Evolutionary conservation across 75 land plant genomes (phyloP), one percentile per base, ranked within the genome.

Genomic region (Picea glauca): DNA sequence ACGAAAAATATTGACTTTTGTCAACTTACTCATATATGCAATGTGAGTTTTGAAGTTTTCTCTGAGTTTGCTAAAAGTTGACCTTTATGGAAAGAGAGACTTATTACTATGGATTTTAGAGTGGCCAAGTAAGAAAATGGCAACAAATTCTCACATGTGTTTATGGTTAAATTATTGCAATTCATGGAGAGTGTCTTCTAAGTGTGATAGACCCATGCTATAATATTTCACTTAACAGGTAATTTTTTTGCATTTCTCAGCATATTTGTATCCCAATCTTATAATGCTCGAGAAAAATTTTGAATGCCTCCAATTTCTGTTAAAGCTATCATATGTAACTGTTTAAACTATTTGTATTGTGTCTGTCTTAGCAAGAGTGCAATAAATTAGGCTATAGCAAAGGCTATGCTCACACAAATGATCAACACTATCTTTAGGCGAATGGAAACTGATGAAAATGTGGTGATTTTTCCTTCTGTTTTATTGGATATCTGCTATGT

Each of bases 381-480:
- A 30, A 79, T 94, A 72, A 96, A 96, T 80, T 98, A 94, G 78
- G 99, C 98, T 72, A 92, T 98, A 23, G 89, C 99, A 67, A 96
- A 94, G 81, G 99, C 93, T 61, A 96, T 96, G 86, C 77, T 96
- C 80, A 94, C 98, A 13, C 99, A 96, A 81, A 94, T 96, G 95
- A 90, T 92, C 79, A 94, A 80, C 81, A 92, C 93, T 62, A 77
- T 96, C 35, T 92, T 96, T 79, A 91, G 89, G 78, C 80, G 92
- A 70, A 94, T 94, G 98, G 98, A 94, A 79, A 77, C 87, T 74
- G 93, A 94, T 32, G 61, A 79, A 58, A 84, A 82, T 90, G 99
- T 92, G 74, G 76, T 81, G 18, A 6, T 11, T 26, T 56, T 23
- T 30, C 38, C 58, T n/a, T 17, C 17, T 4, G 21, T 13, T 30